These are phyloP conservation scores for Trichosporon sp. DNA, from an alignment of 1,284 basidiomycete species.

Conservation along the genomic window DNA sequence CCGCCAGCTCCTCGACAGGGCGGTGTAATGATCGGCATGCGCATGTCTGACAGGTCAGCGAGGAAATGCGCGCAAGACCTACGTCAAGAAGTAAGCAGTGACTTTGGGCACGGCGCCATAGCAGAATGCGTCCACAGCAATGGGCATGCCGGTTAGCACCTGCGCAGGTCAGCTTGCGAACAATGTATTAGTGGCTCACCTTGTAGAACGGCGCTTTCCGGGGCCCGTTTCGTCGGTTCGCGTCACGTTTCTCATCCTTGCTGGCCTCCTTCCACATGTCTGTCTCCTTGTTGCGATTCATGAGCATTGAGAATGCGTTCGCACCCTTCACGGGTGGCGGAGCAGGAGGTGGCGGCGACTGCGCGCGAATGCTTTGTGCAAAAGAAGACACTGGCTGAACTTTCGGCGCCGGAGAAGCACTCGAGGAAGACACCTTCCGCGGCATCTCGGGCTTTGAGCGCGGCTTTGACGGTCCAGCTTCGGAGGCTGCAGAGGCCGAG, in stretches of 20 bases:
- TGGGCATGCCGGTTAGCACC: slow-evolving; percentile 89
- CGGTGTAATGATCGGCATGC: slow-evolving; percentile 92
- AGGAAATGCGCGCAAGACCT: slow-evolving; percentile 24
- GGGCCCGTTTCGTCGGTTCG: slow-evolving; percentile 52
- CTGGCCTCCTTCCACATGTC: slow-evolving; percentile 76
- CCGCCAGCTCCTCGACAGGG: slow-evolving; percentile 77
- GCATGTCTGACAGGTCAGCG: slow-evolving; percentile 62
- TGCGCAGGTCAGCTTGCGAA: slow-evolving; percentile 18
- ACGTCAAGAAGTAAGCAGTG: slow-evolving; percentile 84
- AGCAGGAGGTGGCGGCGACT: slow-evolving; percentile 16
- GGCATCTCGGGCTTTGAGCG: not conserved
- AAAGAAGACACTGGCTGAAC: slow-evolving; percentile 7
- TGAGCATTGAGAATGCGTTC: slow-evolving; percentile 70
- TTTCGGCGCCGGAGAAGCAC: slow-evolving; percentile 4
- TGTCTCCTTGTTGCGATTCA: slow-evolving; percentile 72
- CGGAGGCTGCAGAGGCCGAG: not conserved
- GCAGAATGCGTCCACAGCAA: slow-evolving; percentile 90
- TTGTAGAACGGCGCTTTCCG: slow-evolving; percentile 89
- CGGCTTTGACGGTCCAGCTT: not conserved
- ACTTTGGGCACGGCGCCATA: slow-evolving; percentile 86
- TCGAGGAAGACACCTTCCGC: not conserved
- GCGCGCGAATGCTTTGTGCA: not conserved
- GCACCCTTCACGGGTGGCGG: slow-evolving; percentile 27
- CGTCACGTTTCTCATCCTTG: slow-evolving; percentile 41
- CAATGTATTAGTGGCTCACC: slow-evolving; percentile 45